Evolutionary conservation across 371 early-diverging fungal species (phyloP).

Genomic region (Paraphysoderma sedebokerense): DNA sequence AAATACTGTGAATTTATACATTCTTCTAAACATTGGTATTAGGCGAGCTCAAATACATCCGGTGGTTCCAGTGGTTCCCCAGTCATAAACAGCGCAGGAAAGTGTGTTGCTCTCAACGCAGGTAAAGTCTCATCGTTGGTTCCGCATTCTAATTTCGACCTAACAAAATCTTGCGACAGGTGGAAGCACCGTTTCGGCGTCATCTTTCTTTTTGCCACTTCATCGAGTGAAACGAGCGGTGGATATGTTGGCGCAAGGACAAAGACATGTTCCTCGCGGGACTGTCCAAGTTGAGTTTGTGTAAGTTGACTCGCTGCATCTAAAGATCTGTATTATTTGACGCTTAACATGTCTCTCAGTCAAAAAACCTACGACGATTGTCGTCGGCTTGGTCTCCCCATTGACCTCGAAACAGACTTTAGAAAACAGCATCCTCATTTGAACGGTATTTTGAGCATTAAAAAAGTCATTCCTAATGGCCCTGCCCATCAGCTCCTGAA

Average conservation of each 20-base stretch:
- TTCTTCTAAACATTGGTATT: constrained; percentile 61
- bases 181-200: not conserved
- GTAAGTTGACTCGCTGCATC: no score
- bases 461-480: constrained; percentile 69
- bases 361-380: constrained; percentile 52
- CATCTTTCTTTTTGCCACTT: constrained; percentile 20
- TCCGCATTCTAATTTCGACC: no score
- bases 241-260: constrained; percentile 39
- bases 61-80: constrained; percentile 54
- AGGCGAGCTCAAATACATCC: constrained; percentile 58
- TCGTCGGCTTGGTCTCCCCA: constrained; percentile 45
- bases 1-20: not conserved
- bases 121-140: no score
- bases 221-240: constrained; percentile 67
- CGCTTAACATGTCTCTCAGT: no score
- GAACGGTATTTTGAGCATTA: constrained; percentile 73
- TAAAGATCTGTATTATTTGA: no score
- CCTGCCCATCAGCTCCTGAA: constrained; percentile 55
- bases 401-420: constrained; percentile 47
- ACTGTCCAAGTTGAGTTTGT: constrained; percentile 72
- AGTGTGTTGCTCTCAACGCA: constrained; percentile 47
- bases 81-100: constrained; percentile 40
- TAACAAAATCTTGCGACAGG: no score
- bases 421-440: constrained; percentile 48
- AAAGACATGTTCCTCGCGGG: constrained; percentile 64